These are phyloP conservation scores for Leishmania braziliensis DNA, from an alignment of 208 protist genomes.

Conservation along the genomic window DNA sequence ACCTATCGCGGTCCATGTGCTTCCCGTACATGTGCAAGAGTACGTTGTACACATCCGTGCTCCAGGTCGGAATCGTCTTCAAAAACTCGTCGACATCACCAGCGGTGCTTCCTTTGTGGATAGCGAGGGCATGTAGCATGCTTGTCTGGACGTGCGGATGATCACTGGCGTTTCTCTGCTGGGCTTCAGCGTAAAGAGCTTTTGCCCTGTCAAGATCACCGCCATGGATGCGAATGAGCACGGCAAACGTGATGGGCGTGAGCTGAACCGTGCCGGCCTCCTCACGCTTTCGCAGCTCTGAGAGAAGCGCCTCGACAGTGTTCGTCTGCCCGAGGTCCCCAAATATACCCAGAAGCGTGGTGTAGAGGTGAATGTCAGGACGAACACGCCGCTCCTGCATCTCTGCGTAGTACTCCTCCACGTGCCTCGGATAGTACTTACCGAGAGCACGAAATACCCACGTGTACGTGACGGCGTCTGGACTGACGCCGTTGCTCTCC, in stretches of 20 bases:
- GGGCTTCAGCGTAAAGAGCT: constrained; percentile 62
- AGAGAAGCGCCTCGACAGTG: constrained; percentile 52
- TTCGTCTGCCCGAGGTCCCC: constrained; percentile 64
- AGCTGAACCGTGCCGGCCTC: constrained; percentile 78
- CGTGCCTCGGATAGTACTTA: constrained; percentile 86
- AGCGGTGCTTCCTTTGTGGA: constrained; percentile 18
- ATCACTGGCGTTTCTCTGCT: constrained; percentile 61
- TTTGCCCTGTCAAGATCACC: constrained; percentile 52
- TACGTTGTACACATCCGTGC: constrained; percentile 88
- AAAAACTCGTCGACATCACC: constrained; percentile 49
- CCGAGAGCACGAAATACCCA: constrained; percentile 80
- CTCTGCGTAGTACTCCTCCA: constrained; percentile 73
- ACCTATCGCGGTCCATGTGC: constrained; percentile 57
- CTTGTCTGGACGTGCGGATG: constrained; percentile 87
- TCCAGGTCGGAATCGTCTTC: constrained; percentile 51
- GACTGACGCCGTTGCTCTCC: constrained; percentile 49
- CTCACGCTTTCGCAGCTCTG: constrained; percentile 73
- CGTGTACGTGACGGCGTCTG: constrained; percentile 78
- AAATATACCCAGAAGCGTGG: constrained; percentile 81
- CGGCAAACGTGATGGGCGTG: constrained; percentile 73
- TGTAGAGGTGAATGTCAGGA: constrained; percentile 81
- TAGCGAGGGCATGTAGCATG: constrained; percentile 69
- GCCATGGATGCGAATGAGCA: constrained; percentile 72
- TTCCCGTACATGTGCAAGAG: constrained; percentile 84
- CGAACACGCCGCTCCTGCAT: constrained; percentile 57